Evolutionary conservation across 805 yeast species (phyloP).

Genomic region (Teunomyces gatunensis): DNA sequence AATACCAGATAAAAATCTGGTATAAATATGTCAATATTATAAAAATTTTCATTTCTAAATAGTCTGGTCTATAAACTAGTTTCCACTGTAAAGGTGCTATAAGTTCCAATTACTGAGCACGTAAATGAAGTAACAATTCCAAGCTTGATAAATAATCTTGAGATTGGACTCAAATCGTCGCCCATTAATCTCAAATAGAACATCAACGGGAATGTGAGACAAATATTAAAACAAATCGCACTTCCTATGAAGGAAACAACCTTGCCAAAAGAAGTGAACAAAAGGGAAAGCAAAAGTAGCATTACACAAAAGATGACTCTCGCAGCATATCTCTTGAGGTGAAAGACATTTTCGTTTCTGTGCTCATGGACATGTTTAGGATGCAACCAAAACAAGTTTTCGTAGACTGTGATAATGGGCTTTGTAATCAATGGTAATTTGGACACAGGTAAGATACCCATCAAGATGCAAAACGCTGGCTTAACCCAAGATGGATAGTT

Average conservation of each 20-base stretch:
- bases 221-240: conserved; percentile 73
- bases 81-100: conserved; percentile 33
- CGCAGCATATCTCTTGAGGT: conserved; percentile 16
- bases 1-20: neutral
- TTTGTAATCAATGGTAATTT: conserved; percentile 81
- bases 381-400: conserved; percentile 19
- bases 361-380: conserved; percentile 1
- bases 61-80: neutral
- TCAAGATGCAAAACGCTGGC: conserved; percentile 56
- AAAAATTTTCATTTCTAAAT: neutral
- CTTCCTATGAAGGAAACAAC: conserved; percentile 81
- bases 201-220: conserved; percentile 72
- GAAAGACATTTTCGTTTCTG: conserved; percentile 2
- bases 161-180: conserved; percentile 38
- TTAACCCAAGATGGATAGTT: conserved; percentile 50
- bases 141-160: conserved; percentile 38
- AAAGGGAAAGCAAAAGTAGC: conserved; percentile 58
- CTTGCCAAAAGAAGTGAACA: conserved; percentile 77
- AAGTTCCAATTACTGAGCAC: conserved; percentile 59
- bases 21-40: neutral
- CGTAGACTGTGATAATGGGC: conserved; percentile 75
- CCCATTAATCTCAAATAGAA: conserved; percentile 64
- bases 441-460: conserved; percentile 82
- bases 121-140: conserved; percentile 45
- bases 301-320: conserved; percentile 49